Conservation (phyloP, 2,329 filamentous ascomycete genomes). For the Ophiostoma sp. region DNA sequence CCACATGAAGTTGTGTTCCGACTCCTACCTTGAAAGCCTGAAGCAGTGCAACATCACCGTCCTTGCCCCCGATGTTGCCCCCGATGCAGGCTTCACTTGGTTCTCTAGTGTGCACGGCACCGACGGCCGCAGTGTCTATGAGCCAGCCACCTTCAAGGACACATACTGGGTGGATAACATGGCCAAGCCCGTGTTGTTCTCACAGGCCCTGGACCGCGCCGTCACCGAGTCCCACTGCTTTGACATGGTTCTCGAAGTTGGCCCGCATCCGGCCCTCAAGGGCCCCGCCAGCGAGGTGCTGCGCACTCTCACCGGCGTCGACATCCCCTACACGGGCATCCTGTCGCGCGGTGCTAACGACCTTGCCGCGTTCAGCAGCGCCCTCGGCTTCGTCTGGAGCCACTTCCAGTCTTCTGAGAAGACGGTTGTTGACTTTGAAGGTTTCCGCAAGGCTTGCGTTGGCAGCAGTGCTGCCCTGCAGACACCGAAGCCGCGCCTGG, state of each 20-base stretch:
- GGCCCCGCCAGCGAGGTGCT: slow-evolving; percentile 27
- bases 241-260: slow-evolving; percentile 30
- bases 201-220: slow-evolving; percentile 24
- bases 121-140: slow-evolving; percentile 19
- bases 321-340: slow-evolving; percentile 21
- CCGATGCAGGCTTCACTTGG: slow-evolving; percentile 32
- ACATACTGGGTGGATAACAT: slow-evolving; percentile 35
- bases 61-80: slow-evolving; percentile 19
- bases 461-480: slow-evolving; percentile 11
- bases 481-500: slow-evolving; percentile 16
- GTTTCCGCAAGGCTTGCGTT: slow-evolving; percentile 21
- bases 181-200: slow-evolving; percentile 32
- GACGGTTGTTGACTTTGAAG: slow-evolving; percentile 23
- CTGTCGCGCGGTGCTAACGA: slow-evolving; percentile 23
- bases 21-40: slow-evolving; percentile 34
- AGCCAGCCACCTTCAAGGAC: slow-evolving; percentile 21
- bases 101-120: slow-evolving; percentile 38
- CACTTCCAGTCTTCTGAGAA: slow-evolving; percentile 19
- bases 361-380: slow-evolving; percentile 19
- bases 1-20: slow-evolving; percentile 40
- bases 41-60: slow-evolving; percentile 29
- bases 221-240: slow-evolving; percentile 20
- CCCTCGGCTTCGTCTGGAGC: slow-evolving; percentile 22
- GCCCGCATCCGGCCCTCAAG: slow-evolving; percentile 30
- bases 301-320: slow-evolving; percentile 27